A percentile compares a stretch with the other conserved stretches of the same genome.
These are phyloP conservation scores for Phialemonium atrogriseum DNA, from an alignment of 2,329 filamentous ascomycete species.

Conservation along the genomic window DNA sequence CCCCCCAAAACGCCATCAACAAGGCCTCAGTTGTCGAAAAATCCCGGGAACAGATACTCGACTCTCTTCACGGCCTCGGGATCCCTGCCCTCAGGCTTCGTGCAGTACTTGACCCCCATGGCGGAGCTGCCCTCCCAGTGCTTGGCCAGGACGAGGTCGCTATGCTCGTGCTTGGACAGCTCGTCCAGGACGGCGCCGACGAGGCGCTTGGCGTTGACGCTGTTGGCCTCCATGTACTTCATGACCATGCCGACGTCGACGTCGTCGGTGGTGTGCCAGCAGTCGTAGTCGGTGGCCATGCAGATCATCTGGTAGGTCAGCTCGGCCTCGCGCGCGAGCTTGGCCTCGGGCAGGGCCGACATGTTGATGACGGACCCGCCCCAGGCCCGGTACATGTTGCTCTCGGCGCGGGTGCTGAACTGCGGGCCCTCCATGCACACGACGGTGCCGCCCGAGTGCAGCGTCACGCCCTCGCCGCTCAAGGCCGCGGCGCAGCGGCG, in stretches of 20 bases:
- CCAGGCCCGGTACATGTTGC: conserved; percentile 89
- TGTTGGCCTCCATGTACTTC: conserved; percentile 91
- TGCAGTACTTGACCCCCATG: conserved; percentile 75
- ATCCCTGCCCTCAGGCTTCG: conserved; percentile 65
- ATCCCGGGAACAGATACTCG: conserved; percentile 80
- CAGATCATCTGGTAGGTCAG: conserved; percentile 97
- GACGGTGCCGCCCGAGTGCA: conserved; percentile 78
- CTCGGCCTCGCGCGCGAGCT: conserved; percentile 92
- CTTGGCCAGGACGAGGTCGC: conserved; percentile 67
- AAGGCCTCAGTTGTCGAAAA: conserved; percentile 45
- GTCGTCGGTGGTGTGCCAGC: conserved; percentile 78
- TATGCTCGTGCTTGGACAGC: conserved; percentile 68
- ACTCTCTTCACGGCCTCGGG: conserved; percentile 71
- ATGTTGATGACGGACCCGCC: conserved; percentile 97
- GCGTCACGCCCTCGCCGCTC: conserved; percentile 72
- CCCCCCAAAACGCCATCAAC: too few species aligned
- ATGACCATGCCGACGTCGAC: conserved; percentile 97
- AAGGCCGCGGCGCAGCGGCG: conserved; percentile 65
- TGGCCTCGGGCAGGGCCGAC: conserved; percentile 90
- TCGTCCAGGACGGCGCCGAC: conserved; percentile 83
- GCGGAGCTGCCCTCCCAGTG: conserved; percentile 70
- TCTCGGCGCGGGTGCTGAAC: conserved; percentile 94
- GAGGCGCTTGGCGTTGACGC: conserved; percentile 76
- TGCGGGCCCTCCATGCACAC: conserved; percentile 99
- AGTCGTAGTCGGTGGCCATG: conserved; percentile 99